A percentile compares a stretch with the other conserved stretches of the same genome.
These are phyloP conservation scores for Brassica nigra DNA, from an alignment of 345 rosid species.

Conservation along the genomic window DNA sequence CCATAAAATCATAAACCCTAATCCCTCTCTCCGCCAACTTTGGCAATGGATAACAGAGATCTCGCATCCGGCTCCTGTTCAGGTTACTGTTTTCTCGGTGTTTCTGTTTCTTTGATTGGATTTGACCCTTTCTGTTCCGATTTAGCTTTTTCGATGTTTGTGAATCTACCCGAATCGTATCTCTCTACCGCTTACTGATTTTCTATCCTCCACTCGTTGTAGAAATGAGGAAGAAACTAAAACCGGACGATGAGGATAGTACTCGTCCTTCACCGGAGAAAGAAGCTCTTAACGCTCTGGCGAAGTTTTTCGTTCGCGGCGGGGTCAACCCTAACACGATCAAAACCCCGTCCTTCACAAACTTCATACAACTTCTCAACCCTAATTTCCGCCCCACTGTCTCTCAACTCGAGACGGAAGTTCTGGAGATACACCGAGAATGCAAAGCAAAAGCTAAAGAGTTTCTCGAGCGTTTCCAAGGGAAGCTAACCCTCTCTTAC, in stretches of 20 bases:
- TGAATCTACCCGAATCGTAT: background rate
- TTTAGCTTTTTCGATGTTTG: background rate
- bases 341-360: background rate
- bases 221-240: conserved; percentile 16
- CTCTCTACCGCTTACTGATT: background rate
- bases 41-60: background rate
- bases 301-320: background rate
- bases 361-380: background rate
- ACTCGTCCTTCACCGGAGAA: background rate
- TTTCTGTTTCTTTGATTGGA: background rate
- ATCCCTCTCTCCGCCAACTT: background rate
- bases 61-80: background rate
- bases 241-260: background rate
- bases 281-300: background rate
- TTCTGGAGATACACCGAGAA: conserved; percentile 8
- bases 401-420: background rate
- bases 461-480: conserved; percentile 12
- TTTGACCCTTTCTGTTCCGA: background rate
- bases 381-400: background rate
- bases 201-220: background rate
- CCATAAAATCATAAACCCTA: background rate
- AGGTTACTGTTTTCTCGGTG: background rate
- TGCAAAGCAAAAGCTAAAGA: conserved; percentile 17
- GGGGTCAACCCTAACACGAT: conserved; percentile 7
- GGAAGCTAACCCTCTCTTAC: conserved; percentile 19